A percentile compares a stretch with the other conserved stretches of the same genome.
Evolutionary conservation across 192 early-diverging fungal species (phyloP).

Genomic region (Endogone sp.): DNA sequence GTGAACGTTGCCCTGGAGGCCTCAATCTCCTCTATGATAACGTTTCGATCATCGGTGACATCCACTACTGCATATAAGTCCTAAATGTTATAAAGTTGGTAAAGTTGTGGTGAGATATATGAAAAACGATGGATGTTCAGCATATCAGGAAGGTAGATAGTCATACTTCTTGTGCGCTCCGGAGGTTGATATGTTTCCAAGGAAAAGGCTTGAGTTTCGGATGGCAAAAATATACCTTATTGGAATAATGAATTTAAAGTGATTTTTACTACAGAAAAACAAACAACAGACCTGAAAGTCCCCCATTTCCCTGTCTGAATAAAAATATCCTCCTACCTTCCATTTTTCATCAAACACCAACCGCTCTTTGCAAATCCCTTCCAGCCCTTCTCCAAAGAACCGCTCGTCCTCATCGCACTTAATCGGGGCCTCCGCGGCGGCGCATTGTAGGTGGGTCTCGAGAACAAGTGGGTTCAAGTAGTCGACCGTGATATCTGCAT

Average conservation of each 20-base stretch:
- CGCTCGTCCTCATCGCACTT: conserved; percentile 9
- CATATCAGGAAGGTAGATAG: neutral
- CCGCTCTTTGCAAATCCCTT: conserved; percentile 15
- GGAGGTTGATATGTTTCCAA: conserved; percentile 37
- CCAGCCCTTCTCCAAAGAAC: conserved; percentile 22
- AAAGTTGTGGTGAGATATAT: too few species aligned
- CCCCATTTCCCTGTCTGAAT: too few species aligned
- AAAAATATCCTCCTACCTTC: neutral
- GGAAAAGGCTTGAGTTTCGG: conserved; percentile 41
- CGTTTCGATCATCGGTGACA: conserved; percentile 27
- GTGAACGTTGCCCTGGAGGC: conserved; percentile 43
- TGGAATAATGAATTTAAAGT: too few species aligned
- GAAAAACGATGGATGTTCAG: too few species aligned
- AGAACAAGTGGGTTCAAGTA: conserved; percentile 28
- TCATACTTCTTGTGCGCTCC: conserved; percentile 38
- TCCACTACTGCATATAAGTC: conserved; percentile 48
- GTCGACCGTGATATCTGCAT: conserved; percentile 32
- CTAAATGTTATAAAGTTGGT: neutral
- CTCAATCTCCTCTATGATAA: conserved; percentile 52
- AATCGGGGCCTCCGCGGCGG: conserved; percentile 57
- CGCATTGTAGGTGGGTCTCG: conserved; percentile 67
- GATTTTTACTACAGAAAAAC: too few species aligned
- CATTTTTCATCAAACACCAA: conserved; percentile 8
- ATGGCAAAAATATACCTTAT: conserved; percentile 40
- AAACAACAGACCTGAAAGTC: too few species aligned